Evolutionary conservation across 164 flowering plant genomes (phyloP).

Genomic region (Sedum album): DNA sequence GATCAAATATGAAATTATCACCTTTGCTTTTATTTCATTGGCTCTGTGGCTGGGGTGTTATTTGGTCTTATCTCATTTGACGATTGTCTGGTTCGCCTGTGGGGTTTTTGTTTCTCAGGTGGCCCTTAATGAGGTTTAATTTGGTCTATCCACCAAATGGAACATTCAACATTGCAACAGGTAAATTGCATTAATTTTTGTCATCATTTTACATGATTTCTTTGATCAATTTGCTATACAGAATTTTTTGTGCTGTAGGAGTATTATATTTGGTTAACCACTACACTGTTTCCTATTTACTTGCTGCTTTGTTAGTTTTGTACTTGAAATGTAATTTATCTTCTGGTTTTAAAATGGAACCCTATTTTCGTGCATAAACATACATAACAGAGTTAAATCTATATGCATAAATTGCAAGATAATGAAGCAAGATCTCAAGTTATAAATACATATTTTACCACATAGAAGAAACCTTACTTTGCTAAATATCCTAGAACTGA

Average conservation of each 20-base stretch:
- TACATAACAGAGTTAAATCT: no score
- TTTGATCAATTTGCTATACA: neutral
- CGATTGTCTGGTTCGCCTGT: neutral
- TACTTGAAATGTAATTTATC: neutral
- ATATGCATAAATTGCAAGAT: no score
- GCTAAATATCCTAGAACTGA: constrained; percentile 10
- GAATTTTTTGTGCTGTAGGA: neutral
- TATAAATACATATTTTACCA: neutral
- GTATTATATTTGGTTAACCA: neutral
- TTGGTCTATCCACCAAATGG: neutral
- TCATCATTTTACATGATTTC: neutral
- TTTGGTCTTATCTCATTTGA: neutral
- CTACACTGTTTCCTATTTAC: neutral
- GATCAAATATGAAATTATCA: neutral
- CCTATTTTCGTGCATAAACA: no score
- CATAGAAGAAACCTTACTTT: neutral
- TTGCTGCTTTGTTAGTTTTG: neutral
- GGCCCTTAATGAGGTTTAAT: neutral
- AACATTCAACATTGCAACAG: neutral
- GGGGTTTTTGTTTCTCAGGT: neutral
- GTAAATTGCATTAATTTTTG: neutral
- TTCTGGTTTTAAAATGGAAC: neutral
- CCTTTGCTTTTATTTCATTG: constrained; percentile 2
- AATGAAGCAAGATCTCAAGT: neutral
- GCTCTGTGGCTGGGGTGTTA: neutral